phyloP scores from a whole-genome alignment of 176 grass and related monocot species.

The Pontederia paniculata region DNA sequence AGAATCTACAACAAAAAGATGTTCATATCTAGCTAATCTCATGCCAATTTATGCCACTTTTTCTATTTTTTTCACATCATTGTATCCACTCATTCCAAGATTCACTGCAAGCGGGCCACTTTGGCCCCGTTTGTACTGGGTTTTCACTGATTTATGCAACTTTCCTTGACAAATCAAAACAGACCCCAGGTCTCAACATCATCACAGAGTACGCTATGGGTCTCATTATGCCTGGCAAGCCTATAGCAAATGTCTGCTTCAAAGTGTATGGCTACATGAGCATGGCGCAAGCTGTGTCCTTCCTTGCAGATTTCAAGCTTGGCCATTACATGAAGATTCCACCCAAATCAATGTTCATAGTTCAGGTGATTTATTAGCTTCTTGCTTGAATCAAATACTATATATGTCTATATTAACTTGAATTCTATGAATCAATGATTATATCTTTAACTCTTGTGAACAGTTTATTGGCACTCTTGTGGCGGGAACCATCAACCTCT shows the following conservation, averaged over 20 bases:
- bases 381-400: neutral
- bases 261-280: conserved; percentile 96
- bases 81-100: too few relatives aligned
- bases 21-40: neutral
- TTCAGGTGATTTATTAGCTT: conserved; percentile 43
- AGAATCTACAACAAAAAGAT: neutral
- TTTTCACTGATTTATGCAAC: neutral
- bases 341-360: conserved; percentile 82
- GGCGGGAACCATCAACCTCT: conserved; percentile 53
- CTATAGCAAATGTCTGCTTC: conserved; percentile 89
- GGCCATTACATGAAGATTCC: conserved; percentile 98
- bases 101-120: too few relatives aligned
- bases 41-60: too few relatives aligned
- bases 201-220: conserved; percentile 72
- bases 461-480: conserved; percentile 63
- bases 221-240: conserved; percentile 67
- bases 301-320: conserved; percentile 82
- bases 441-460: neutral
- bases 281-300: conserved; percentile 79
- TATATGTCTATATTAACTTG: neutral
- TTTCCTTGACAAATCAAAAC: neutral
- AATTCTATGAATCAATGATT: neutral
- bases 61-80: neutral
- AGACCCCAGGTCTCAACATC: conserved; percentile 74
- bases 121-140: too few relatives aligned